Percentiles rank a stretch among this genome's conserved stretches.
Conservation (phyloP, 331 rosid genomes). For the Pyracantha coccinea region DNA sequence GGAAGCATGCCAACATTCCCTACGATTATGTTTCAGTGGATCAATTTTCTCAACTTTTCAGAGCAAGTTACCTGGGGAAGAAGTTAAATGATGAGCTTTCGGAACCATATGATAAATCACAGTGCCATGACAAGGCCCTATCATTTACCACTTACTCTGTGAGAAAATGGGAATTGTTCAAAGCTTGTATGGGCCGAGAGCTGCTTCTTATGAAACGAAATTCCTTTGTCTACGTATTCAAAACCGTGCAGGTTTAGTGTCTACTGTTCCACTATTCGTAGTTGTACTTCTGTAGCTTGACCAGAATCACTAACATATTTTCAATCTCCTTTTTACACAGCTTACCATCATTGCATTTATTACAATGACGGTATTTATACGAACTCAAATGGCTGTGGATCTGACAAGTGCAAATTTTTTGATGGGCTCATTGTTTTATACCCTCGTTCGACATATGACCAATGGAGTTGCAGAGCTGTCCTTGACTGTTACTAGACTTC, state of each 20-base stretch:
- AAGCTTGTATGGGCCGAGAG: conserved; percentile 76
- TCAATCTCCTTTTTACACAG: conserved; percentile 27
- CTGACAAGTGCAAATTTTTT: conserved; percentile 41
- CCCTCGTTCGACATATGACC: conserved; percentile 60
- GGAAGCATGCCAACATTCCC: conserved; percentile 48
- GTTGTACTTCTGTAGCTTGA: background rate
- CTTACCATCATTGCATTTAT: conserved; percentile 57
- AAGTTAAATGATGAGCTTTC: conserved; percentile 50
- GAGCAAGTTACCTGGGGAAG: conserved; percentile 43
- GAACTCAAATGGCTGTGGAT: conserved; percentile 51
- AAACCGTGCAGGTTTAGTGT: conserved; percentile 50
- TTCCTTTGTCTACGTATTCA: conserved; percentile 64
- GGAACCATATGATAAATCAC: conserved; percentile 48
- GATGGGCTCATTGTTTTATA: conserved; percentile 69
- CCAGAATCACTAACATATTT: background rate
- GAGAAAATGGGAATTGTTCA: conserved; percentile 57
- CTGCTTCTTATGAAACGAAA: conserved; percentile 77
- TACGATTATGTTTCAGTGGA: conserved; percentile 56
- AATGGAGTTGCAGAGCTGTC: conserved; percentile 81
- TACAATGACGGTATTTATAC: conserved; percentile 75
- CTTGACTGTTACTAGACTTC: conserved; percentile 66
- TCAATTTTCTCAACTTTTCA: conserved; percentile 43
- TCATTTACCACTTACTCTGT: conserved; percentile 52
- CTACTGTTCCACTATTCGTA: conserved; percentile 1
- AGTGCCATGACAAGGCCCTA: conserved; percentile 37